A percentile compares a stretch with the other conserved stretches of the same genome.
These are phyloP conservation scores for Panellus pusillus DNA, from an alignment of 768 basidiomycete species.

Conservation along the genomic window DNA sequence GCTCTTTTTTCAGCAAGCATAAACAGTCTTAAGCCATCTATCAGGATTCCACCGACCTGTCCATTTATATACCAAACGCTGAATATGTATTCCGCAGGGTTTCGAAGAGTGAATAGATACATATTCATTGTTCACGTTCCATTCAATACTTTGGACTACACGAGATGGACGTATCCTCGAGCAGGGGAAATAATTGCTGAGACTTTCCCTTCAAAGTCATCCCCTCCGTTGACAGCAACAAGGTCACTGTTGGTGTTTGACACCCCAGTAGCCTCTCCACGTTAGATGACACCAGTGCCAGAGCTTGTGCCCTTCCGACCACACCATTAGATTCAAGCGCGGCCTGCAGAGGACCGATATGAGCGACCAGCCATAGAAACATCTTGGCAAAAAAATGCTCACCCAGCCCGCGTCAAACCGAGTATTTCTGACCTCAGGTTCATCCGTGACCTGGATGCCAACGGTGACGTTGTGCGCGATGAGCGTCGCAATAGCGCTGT, in stretches of 20 bases:
- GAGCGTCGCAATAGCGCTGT: slow-evolving; percentile 56
- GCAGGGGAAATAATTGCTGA: slow-evolving; percentile 34
- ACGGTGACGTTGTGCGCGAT: slow-evolving; percentile 65
- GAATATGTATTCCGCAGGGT: too few relatives aligned
- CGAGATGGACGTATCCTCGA: not conserved
- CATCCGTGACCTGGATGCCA: slow-evolving; percentile 54
- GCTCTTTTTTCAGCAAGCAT: slow-evolving; percentile 19
- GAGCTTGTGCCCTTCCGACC: slow-evolving; percentile 33
- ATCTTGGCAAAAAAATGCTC: slow-evolving; percentile 8
- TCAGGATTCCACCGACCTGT: slow-evolving; percentile 64
- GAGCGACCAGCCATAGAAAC: not conserved
- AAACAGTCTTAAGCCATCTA: slow-evolving; percentile 9
- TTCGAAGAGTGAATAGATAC: not conserved
- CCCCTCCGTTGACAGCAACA: slow-evolving; percentile 39
- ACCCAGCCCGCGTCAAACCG: slow-evolving; percentile 68
- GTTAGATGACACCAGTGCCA: slow-evolving; percentile 40
- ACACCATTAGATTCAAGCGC: slow-evolving; percentile 38
- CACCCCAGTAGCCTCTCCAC: slow-evolving; percentile 43
- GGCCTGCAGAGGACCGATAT: slow-evolving; percentile 29
- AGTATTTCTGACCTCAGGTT: slow-evolving; percentile 62
- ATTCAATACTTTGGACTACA: not conserved
- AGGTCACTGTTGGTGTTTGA: slow-evolving; percentile 32
- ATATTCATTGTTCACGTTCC: not conserved
- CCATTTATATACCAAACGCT: slow-evolving; percentile 56
- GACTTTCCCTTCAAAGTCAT: slow-evolving; percentile 38